phyloP scores from a whole-genome alignment of 2,329 filamentous ascomycete species.

The Dendrostoma leiphaemia region DNA sequence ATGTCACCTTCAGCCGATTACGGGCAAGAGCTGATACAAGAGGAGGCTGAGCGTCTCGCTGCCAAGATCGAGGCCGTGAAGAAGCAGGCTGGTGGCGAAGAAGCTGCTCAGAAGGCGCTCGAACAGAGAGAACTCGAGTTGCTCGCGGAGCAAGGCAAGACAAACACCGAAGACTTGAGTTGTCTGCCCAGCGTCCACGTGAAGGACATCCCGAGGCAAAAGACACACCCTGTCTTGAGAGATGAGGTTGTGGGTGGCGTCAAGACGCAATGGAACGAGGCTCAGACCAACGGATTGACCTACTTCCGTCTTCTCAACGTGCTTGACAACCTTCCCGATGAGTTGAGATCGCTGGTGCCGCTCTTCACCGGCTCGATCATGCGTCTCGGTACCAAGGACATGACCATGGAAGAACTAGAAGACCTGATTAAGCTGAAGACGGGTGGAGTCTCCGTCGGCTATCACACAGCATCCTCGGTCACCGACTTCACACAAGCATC shows the following conservation, averaged over 20 bases:
- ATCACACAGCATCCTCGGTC: conserved; percentile 79
- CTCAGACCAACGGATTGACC: conserved; percentile 90
- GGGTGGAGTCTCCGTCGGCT: conserved; percentile 81
- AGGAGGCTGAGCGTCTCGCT: conserved; percentile 74
- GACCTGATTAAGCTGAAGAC: conserved; percentile 96
- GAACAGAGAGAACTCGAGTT: conserved; percentile 77
- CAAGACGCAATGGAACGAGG: conserved; percentile 84
- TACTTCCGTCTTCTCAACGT: conserved; percentile 91
- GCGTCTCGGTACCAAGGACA: conserved; percentile 83
- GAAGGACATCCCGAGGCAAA: conserved; percentile 79
- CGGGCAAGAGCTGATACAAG: conserved; percentile 68
- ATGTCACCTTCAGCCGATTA: conserved; percentile 85
- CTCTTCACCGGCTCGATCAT: conserved; percentile 91
- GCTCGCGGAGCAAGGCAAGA: conserved; percentile 78
- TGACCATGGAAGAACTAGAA: conserved; percentile 91
- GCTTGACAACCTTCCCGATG: conserved; percentile 76
- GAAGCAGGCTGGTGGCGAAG: conserved; percentile 65
- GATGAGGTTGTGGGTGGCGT: conserved; percentile 66
- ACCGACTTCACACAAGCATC: conserved; percentile 66
- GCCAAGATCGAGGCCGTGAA: conserved; percentile 71
- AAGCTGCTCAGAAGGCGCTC: conserved; percentile 69
- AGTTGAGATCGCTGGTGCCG: conserved; percentile 80
- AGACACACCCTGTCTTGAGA: conserved; percentile 57
- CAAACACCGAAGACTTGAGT: conserved; percentile 79
- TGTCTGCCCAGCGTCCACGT: conserved; percentile 87